Percentiles rank a stretch among this genome's conserved stretches.
Conservation (phyloP, 2,329 filamentous ascomycete species). For the Ramularia endophylla region DNA sequence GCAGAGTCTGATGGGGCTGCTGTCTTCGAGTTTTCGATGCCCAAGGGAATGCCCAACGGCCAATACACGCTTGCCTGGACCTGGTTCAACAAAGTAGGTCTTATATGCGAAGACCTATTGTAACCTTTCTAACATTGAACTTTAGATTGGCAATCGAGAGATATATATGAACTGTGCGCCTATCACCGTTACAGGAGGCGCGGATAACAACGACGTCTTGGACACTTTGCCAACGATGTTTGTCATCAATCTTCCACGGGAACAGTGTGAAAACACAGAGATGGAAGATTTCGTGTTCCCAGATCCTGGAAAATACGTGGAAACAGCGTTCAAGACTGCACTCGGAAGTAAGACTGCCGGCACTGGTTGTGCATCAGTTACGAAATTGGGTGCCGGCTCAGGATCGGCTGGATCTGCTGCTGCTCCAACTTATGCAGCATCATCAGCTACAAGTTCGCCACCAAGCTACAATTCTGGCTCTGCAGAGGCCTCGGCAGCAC, state of each 20-base stretch:
- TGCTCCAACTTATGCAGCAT: constrained; percentile 2
- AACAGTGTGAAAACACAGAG: constrained; percentile 49
- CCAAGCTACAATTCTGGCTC: no score
- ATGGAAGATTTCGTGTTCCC: constrained; percentile 53
- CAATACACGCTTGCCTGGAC: constrained; percentile 82
- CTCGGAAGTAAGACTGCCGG: constrained; percentile 11
- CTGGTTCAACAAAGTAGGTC: constrained; percentile 81
- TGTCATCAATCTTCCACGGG: constrained; percentile 51
- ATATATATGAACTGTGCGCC: constrained; percentile 97
- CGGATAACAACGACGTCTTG: constrained; percentile 43
- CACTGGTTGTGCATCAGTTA: constrained; percentile 5
- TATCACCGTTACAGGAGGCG: constrained; percentile 53
- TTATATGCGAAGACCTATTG: constrained; percentile 71
- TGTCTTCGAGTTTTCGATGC: constrained; percentile 67
- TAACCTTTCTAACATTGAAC: constrained; percentile 56
- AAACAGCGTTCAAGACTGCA: constrained; percentile 10
- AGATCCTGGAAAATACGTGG: constrained; percentile 46
- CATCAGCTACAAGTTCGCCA: background rate
- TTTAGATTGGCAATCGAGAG: constrained; percentile 72
- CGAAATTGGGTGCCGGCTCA: constrained; percentile 7
- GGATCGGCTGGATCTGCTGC: constrained; percentile 3
- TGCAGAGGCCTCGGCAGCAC: no score
- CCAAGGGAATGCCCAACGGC: constrained; percentile 65
- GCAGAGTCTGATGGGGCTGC: constrained; percentile 26
- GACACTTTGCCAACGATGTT: constrained; percentile 64